Base-by-base conservation (phyloP, 2,329 filamentous ascomycete genomes). In the Thielaviopsis ethacetica region DNA sequence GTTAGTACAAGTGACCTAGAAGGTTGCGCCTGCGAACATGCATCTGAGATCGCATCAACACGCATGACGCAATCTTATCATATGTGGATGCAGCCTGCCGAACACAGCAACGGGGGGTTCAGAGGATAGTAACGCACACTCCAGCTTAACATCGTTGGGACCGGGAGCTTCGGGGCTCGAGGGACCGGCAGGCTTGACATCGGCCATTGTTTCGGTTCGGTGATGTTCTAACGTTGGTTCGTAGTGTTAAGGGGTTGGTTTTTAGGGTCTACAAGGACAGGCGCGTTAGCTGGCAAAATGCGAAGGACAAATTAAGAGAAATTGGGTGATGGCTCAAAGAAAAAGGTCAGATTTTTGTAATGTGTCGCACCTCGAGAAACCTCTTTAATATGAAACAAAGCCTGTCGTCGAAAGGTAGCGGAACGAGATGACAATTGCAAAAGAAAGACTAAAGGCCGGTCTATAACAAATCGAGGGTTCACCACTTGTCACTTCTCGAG, bases 101-200 rank as follows among this genome's bases (percentile, higher is more conserved):
- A 15, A n/a, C 13, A n/a, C 38, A n/a, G 13, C 38, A 44, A 44
- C 13, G 17, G 17, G 17, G 38, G 10, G 30, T 34, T 17, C 15
- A n/a, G 13, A 1, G 19, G 47, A 27, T 22, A 26, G 12, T 2
- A 34, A 55, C 56, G 44, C 56, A 61, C 59, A 56, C 54, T 61
- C 59, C 7, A 61, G 53, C 56, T 61, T 61, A 12, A 61, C 24
- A 27, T 61, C 59, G 26, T 61, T 58, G 7, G 44, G 56, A 21
- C 59, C 53, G 24, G 57, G 59, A 58, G 57, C 59, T 19, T 51
- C 53, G 26, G 56, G 56, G 59, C 57, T 61, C 17, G 59, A 61
- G 26, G 55, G 52, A n/a, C 47, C 59, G 26, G 30, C 47, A n/a
- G 59, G 21, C 50, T 61, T 61, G 27, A 34, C 49, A 19, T 61